phyloP scores from a whole-genome alignment of 73 alveolate genomes.

The Stentor roeselii region DNA sequence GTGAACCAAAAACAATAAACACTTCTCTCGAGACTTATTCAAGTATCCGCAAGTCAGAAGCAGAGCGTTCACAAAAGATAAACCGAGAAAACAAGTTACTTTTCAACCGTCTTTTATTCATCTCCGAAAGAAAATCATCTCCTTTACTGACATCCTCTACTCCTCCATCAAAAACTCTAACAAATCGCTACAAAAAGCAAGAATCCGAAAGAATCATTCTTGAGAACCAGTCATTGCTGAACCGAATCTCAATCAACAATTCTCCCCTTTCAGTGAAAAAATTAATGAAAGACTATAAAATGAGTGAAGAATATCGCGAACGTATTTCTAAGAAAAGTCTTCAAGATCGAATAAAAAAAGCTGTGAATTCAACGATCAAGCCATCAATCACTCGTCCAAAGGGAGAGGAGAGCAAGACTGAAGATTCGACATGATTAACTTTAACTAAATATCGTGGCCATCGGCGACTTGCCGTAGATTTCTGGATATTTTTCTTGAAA shows the following conservation, averaged over 20 bases:
- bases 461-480: neutral
- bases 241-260: neutral
- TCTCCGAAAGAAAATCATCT: neutral
- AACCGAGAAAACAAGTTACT: neutral
- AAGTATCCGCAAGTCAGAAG: neutral
- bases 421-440: too few species aligned
- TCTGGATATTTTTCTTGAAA: slow-evolving; percentile 28
- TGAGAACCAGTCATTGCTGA: neutral
- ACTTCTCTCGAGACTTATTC: neutral
- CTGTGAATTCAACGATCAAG: neutral
- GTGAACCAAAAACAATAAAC: neutral
- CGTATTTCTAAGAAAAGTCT: neutral
- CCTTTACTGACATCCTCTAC: neutral
- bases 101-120: neutral
- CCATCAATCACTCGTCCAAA: too few species aligned
- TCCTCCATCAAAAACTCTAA: neutral
- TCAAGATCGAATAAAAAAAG: neutral
- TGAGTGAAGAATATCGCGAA: neutral
- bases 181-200: neutral
- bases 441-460: neutral
- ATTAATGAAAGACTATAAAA: neutral
- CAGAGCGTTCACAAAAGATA: neutral
- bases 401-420: too few species aligned
- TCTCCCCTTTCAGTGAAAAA: neutral
- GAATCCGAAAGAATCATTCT: neutral